Conservation (phyloP, 179 eudicot species). For the Heliamphora pulchella region DNA sequence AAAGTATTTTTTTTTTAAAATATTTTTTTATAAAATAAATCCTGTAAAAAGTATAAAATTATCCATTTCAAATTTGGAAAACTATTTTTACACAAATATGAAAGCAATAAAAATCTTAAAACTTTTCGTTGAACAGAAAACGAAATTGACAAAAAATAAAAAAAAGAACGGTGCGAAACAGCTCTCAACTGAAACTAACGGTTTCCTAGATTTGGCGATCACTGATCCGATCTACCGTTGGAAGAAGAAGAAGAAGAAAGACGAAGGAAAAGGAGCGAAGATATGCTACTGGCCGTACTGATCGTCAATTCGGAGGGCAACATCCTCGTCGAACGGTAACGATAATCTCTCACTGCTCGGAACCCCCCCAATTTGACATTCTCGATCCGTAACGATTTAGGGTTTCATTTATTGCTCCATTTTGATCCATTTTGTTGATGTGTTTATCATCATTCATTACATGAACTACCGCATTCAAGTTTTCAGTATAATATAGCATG, state of each 20-base stretch:
- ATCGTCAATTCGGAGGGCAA: slow-evolving; percentile 93
- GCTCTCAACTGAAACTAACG: too few relatives aligned
- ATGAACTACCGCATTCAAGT: background rate
- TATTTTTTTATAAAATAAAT: too few relatives aligned
- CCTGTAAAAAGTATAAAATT: too few relatives aligned
- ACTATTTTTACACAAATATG: too few relatives aligned
- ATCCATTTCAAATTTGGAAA: too few relatives aligned
- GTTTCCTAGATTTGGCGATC: background rate
- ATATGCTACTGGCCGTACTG: slow-evolving; percentile 77
- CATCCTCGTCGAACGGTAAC: slow-evolving; percentile 79
- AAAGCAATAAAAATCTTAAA: too few relatives aligned
- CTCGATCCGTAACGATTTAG: background rate
- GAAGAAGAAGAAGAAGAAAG: background rate
- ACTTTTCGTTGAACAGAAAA: too few relatives aligned
- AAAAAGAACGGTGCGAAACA: too few relatives aligned
- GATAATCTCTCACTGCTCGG: background rate
- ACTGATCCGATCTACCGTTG: background rate
- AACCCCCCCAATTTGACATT: background rate
- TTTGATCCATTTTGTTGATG: background rate
- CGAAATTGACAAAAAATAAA: too few relatives aligned
- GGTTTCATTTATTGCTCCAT: background rate
- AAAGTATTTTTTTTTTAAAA: too few relatives aligned
- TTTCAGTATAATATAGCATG: background rate
- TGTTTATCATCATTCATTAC: background rate
- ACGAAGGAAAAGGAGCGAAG: background rate